phyloP scores from a whole-genome alignment of 352 stramenopile genomes.

The Chrysophaeum taylorii region DNA sequence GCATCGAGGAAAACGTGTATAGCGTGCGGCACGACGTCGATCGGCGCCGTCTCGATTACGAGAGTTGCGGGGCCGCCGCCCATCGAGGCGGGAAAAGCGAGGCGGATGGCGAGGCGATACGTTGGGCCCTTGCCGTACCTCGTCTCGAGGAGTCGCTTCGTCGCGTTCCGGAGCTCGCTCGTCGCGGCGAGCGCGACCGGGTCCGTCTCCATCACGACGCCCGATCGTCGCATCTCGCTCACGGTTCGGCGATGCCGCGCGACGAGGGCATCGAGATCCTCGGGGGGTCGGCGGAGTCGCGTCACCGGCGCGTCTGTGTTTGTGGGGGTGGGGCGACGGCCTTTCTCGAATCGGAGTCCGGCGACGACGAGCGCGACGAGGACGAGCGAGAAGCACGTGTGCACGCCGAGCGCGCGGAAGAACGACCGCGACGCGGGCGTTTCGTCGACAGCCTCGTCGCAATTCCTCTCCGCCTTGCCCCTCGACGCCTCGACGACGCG shows the following conservation, averaged over 20 bases:
- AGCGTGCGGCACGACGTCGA: constrained; percentile 11
- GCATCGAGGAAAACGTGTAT: constrained; percentile 22
- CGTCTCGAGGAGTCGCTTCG: background rate
- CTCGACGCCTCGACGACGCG: background rate
- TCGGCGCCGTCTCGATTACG: constrained; percentile 16
- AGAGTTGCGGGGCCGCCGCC: background rate
- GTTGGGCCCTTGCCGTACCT: background rate
- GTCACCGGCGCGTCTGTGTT: background rate
- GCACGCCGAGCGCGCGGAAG: background rate
- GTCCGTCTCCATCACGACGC: background rate
- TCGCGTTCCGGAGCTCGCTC: background rate
- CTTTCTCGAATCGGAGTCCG: background rate
- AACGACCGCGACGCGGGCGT: too few relatives aligned
- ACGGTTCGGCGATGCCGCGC: background rate
- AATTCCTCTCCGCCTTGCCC: background rate
- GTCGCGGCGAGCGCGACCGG: background rate
- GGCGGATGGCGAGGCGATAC: background rate
- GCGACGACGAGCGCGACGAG: background rate
- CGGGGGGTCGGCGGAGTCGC: background rate
- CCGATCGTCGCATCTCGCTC: background rate
- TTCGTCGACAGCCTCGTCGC: too few relatives aligned
- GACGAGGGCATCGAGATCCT: background rate
- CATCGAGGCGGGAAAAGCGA: background rate
- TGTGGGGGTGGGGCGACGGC: background rate
- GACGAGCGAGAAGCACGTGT: background rate